Evolutionary conservation across 345 rosid genomes (phyloP).

Genomic region (Firmiana major): DNA sequence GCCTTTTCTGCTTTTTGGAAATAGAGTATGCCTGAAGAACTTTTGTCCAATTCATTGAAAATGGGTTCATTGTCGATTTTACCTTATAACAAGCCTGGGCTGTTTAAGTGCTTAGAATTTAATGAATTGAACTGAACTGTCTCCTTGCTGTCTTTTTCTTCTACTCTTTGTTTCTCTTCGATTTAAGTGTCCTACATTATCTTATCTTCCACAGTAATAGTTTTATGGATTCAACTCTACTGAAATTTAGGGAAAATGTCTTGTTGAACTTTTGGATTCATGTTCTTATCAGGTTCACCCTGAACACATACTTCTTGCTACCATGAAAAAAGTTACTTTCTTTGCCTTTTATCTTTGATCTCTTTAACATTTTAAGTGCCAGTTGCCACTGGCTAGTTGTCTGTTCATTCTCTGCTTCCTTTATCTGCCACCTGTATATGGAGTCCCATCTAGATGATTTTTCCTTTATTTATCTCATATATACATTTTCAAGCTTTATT

Average conservation of each 20-base stretch:
- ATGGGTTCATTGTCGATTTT: background rate
- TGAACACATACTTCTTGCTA: background rate
- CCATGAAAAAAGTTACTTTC: background rate
- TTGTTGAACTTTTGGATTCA: background rate
- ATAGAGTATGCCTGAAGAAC: background rate
- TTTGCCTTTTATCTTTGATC: background rate
- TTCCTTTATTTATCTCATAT: no score
- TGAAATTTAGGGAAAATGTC: background rate
- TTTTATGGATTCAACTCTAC: background rate
- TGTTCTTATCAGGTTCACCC: background rate
- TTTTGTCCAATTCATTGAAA: background rate
- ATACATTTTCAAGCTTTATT: background rate
- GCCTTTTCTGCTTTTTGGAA: conserved; percentile 8
- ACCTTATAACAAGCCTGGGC: background rate
- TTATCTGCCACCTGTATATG: background rate
- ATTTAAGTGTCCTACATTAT: background rate
- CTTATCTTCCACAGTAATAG: background rate
- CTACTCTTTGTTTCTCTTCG: background rate
- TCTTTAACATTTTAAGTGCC: background rate
- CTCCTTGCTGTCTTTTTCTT: conserved; percentile 13
- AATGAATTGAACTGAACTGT: background rate
- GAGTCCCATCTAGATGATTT: background rate
- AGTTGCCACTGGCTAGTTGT: background rate
- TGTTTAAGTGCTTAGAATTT: background rate
- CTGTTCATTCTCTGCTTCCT: background rate